Evolutionary conservation across 352 stramenopile species (phyloP), one percentile per base, ranked within the genome.

Genomic region (Phytophthora sojae): DNA sequence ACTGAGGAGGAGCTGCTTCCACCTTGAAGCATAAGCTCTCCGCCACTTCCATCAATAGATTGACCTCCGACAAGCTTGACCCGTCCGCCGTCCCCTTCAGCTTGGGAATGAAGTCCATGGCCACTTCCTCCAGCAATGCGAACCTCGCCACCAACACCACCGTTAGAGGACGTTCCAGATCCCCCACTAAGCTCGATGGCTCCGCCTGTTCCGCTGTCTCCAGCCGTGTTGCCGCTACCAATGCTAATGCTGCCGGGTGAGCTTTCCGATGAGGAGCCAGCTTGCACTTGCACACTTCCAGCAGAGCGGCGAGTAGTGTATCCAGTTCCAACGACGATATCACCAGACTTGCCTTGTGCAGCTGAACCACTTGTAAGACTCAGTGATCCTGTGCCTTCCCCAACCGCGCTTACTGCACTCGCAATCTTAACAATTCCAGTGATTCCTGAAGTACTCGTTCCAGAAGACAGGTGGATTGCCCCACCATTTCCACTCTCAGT

Each of bases 101-200:
- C 29, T 60, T 80, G 57, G 4, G 77, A 78, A 37, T 80, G 75
- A 60, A 83, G 37, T 25, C 75, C 77, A 29, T 77, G 62, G 6
- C 69, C 80, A 61, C 51, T 64, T 21, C 80, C 80, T 69, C 77
- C 82, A 65, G 59, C 58, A 51, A 90, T 77, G 21, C 32, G 32
- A 56, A 88, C 68, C 45, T 66, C 77, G 35, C 82, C 82, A 23
- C 82, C 82, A 69, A 64, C 55, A 52, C 82, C 83, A 29, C 82
- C 83, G 58, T 90, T 83, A 50, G 73, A 68, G 19, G 83, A 88
- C 45, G 69, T 45, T 35, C 85, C 82, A 26, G 69, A 73, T 49
- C 85, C 85, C n/a, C 68, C 81, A 25, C 15, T 64, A 54, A 91
- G 61, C 12, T 66, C 64, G 47, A 91, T 65, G 35, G 47, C 42